Conservation (phyloP, 495 filamentous ascomycete species). For the Tuber calosporum region DNA sequence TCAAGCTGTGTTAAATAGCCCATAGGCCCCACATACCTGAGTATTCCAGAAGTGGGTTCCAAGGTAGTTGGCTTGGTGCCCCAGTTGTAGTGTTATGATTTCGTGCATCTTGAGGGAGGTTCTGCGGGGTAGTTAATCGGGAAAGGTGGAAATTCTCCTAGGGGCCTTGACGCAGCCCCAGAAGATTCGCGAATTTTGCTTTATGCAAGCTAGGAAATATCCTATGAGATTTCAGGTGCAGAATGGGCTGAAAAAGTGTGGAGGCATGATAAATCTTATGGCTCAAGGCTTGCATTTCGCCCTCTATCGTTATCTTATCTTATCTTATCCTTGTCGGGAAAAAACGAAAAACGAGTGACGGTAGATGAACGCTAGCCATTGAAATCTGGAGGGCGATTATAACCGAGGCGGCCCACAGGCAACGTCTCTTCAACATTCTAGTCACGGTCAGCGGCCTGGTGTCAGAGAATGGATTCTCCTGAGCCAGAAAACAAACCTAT, state of each 20-base stretch:
- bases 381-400: neutral
- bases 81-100: slow-evolving; percentile 88
- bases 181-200: neutral
- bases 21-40: slow-evolving; percentile 51
- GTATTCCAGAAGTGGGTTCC: slow-evolving; percentile 99
- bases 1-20: neutral
- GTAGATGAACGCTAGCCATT: neutral
- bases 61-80: slow-evolving; percentile 85
- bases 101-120: slow-evolving; percentile 66
- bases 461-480: neutral
- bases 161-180: neutral
- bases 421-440: neutral
- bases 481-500: slow-evolving; percentile 7
- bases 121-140: neutral
- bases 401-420: neutral
- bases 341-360: neutral
- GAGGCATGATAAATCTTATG: slow-evolving; percentile 7
- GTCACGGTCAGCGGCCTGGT: neutral
- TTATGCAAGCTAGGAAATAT: neutral
- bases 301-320: slow-evolving; percentile 11
- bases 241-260: slow-evolving; percentile 4
- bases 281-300: slow-evolving; percentile 7
- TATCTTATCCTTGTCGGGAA: slow-evolving; percentile 12
- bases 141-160: neutral
- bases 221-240: neutral